Base-by-base conservation (phyloP, 495 filamentous ascomycete genomes). In the Sordaria brevicollis region DNA sequence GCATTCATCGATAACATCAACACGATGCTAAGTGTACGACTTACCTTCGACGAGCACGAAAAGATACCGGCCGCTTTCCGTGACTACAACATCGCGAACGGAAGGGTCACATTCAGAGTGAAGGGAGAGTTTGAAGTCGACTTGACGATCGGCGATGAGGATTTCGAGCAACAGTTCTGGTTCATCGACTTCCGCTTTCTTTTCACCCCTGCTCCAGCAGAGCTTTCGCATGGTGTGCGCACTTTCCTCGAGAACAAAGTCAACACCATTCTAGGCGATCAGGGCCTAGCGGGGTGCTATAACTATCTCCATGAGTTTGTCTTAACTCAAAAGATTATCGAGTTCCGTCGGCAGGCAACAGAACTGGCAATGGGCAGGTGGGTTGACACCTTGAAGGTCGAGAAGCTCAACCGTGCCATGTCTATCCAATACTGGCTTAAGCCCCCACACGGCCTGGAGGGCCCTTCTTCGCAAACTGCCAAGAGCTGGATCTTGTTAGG, bases 401-500 rank as follows among this genome's bases (percentile, higher is more conserved):
- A 97, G 76, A 79, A 88, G 66, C 82, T 97, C 43, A 89, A 92
- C 71, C 87, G 95, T 41, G 89, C 89, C 17, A 81, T 98, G 69
- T 86, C 93, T 15, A 84, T 99, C 66, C 93, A 97, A 71, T 99
- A 99, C 77, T 99, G 95, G 95, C 78, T 85, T 19, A 83, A 87
- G 41, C 86, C 87, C 68, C 79, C 79, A 35, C 75, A 78, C 70
- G 39, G 49, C 25, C 67, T 19, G 29, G 38, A 31, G 21, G n/a
- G 67, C 25, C 38, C 67, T 31, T 41, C 72, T n/a, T 76, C 79
- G 21, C 81, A 86, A 34, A 87, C 86, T 11, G 79, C 83, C 4
- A 96, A 93, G 81, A 95, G 88, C 78, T 98, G 95, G 93, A 83
- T 98, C 62, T 90, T 97, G 49, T 84, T 97, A n/a, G 93, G 92